Percentiles rank a stretch among this genome's conserved stretches.
These are phyloP conservation scores for Misopates orontium DNA, from an alignment of 257 asterid species.

Conservation along the genomic window DNA sequence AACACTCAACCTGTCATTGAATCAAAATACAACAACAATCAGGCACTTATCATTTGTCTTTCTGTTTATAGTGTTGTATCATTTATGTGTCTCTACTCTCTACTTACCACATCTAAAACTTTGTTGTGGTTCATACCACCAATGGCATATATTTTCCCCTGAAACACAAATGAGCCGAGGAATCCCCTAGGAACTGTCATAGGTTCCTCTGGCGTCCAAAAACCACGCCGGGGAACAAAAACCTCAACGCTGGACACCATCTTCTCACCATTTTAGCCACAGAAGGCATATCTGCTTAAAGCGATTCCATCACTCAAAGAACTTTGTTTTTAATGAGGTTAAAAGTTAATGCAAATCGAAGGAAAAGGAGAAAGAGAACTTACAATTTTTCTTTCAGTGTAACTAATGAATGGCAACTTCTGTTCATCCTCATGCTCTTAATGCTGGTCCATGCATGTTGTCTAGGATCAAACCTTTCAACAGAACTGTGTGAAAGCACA, in stretches of 20 bases:
- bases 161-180: slow-evolving; percentile 48
- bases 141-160: slow-evolving; percentile 45
- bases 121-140: slow-evolving; percentile 46
- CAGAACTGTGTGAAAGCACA: slow-evolving; percentile 35
- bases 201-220: slow-evolving; percentile 54
- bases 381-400: slow-evolving; percentile 58
- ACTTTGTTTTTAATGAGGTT: background rate
- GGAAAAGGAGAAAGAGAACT: slow-evolving; percentile 23
- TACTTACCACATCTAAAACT: slow-evolving; percentile 48
- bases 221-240: slow-evolving; percentile 61
- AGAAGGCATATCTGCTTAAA: slow-evolving; percentile 68
- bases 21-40: background rate
- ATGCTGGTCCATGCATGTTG: slow-evolving; percentile 56
- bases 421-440: slow-evolving; percentile 44
- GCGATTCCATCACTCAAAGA: slow-evolving; percentile 6
- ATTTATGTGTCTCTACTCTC: background rate
- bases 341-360: too few species aligned
- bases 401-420: slow-evolving; percentile 69
- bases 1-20: slow-evolving; percentile 45
- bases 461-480: slow-evolving; percentile 80
- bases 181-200: slow-evolving; percentile 54
- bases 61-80: background rate
- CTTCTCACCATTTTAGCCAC: slow-evolving; percentile 63
- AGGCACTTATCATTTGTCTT: background rate
- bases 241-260: slow-evolving; percentile 62